These are phyloP conservation scores for Melastoma malabathricum DNA, from an alignment of 345 rosid genomes.

Conservation along the genomic window DNA sequence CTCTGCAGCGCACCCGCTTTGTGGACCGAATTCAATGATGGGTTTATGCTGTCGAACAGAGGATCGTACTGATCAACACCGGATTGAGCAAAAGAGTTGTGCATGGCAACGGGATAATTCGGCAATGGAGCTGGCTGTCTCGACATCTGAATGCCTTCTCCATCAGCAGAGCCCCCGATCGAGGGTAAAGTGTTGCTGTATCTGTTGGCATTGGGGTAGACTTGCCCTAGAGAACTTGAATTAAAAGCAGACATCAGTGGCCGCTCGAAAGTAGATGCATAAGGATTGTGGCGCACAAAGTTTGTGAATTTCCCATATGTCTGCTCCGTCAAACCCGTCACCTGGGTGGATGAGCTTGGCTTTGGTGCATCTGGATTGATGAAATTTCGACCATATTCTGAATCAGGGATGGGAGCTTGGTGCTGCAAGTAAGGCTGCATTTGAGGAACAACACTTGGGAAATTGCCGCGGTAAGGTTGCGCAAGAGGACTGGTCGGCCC, in stretches of 20 bases:
- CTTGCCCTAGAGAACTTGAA: constrained; percentile 23
- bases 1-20: constrained; percentile 23
- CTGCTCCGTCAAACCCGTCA: constrained; percentile 19
- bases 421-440: constrained; percentile 22
- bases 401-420: constrained; percentile 14
- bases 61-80: constrained; percentile 76
- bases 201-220: constrained; percentile 10
- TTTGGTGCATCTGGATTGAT: constrained; percentile 9
- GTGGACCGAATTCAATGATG: constrained; percentile 27
- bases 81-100: constrained; percentile 17
- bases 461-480: constrained; percentile 16
- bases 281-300: constrained; percentile 22
- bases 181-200: constrained; percentile 14
- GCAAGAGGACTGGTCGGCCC: constrained; percentile 18
- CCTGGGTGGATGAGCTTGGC: constrained; percentile 14
- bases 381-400: constrained; percentile 11
- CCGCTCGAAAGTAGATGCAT: constrained; percentile 36
- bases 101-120: constrained; percentile 21
- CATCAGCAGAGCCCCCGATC: constrained; percentile 20
- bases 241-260: constrained; percentile 23
- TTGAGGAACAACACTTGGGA: constrained; percentile 22
- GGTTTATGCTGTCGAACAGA: constrained; percentile 69
- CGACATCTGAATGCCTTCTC: constrained; percentile 20
- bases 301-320: constrained; percentile 17
- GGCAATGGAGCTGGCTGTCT: constrained; percentile 29